Base-by-base conservation (phyloP, 371 early-diverging fungal genomes). In the Lichtheimia corymbifera region DNA sequence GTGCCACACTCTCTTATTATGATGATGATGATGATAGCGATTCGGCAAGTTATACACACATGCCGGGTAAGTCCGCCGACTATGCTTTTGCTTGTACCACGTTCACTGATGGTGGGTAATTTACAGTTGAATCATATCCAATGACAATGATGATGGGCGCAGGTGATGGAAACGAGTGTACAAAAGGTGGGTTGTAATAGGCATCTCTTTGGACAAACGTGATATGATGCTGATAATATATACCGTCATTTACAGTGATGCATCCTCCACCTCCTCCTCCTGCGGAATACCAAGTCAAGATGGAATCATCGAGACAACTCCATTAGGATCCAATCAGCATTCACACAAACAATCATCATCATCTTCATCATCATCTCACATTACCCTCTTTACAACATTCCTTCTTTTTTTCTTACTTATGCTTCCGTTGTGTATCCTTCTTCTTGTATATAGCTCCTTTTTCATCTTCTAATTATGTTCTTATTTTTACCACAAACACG, bases 1-100 rank as follows among this genome's bases (percentile, higher is more conserved):
- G 47, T n/a, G 47, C 18, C 47, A 18, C 47, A 0, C 47, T 47
- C 17, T 47, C 47, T 22, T 47, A 9, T 0, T 47, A 22, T 22
- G 47, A 47, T 22, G 47, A 47, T 17, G 47, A 47, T n/a, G 47
- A 47, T 22, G 47, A 47, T 22, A 47, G 47, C 11, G 47, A 47
- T 47, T 47, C 47, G 47, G 47, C 47, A 47, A 47, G 47, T 47
- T 22, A 18, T 22, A 47, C 47, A 18, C 47, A 15, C 5, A 35
- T 35, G 47, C 47, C 47, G 22, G 22, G 47, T 47, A 47, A 47
- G 47, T 47, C 47, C 47, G 47, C 47, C 47, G 47, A 47, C n/a
- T 5, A 22, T 47, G 7, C 22, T 22, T 22, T 47, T 47, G 44
- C 44, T n/a, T 43, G 47, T 47, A n/a, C 47, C 17, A 47, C 47